phyloP scores from a whole-genome alignment of 768 basidiomycete species.

The Filobasidium floriforme region DNA sequence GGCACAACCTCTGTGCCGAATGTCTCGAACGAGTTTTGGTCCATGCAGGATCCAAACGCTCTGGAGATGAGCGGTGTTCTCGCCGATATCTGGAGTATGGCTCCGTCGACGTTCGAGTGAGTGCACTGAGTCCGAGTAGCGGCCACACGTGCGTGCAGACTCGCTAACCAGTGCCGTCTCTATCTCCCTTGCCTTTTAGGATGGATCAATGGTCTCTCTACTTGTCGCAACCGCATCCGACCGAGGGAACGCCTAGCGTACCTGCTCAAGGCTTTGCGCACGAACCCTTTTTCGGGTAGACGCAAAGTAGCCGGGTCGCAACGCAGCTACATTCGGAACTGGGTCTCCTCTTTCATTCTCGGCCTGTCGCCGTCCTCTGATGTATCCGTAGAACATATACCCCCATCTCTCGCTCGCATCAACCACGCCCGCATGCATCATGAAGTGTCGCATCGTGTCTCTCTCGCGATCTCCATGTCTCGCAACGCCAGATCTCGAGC shows the following conservation, averaged over 20 bases:
- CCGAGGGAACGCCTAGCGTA: background rate
- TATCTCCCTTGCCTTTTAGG: background rate
- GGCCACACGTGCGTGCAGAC: background rate
- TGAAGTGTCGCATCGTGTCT: no score
- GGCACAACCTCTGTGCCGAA: no score
- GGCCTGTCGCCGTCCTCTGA: no score
- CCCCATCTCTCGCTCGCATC: no score
- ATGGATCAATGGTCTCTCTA: constrained; percentile 27
- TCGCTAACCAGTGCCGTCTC: background rate
- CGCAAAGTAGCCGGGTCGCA: no score
- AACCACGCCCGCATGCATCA: no score
- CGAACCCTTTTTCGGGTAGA: background rate
- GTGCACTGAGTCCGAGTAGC: constrained; percentile 2
- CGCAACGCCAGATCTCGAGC: no score
- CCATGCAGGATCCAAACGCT: background rate
- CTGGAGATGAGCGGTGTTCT: constrained; percentile 16
- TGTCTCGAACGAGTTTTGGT: background rate
- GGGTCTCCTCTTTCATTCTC: no score
- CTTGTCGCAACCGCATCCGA: constrained; percentile 18
- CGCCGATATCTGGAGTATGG: constrained; percentile 24
- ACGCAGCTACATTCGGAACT: no score
- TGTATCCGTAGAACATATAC: no score
- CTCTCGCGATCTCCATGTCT: no score
- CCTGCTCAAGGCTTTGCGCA: background rate
- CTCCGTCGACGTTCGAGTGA: constrained; percentile 24